Conservation (phyloP, 2,329 filamentous ascomycete species). For the Venturia effusa region DNA sequence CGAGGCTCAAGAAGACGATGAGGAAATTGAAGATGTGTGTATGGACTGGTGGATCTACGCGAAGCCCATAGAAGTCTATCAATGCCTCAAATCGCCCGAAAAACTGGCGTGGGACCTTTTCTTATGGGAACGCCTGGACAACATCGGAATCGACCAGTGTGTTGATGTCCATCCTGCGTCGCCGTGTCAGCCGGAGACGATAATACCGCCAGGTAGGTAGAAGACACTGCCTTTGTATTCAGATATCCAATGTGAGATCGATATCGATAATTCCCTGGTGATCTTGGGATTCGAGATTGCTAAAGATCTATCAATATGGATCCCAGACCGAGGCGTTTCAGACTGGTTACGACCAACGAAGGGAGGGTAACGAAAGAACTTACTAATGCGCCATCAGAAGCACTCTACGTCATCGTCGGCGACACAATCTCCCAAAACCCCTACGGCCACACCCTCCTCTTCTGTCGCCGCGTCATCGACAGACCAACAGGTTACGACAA, state of each 20-base stretch:
- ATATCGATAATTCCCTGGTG: neutral
- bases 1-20: neutral
- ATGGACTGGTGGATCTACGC: neutral
- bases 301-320: neutral
- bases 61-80: neutral
- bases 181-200: neutral
- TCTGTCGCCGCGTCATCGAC: neutral
- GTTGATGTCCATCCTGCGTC: conserved; percentile 3
- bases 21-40: neutral
- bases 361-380: neutral
- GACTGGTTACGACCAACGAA: neutral
- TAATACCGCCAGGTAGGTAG: neutral
- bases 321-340: neutral
- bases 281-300: neutral
- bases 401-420: neutral
- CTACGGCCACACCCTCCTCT: neutral
- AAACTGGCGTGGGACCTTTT: neutral
- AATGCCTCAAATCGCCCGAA: neutral
- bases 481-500: neutral
- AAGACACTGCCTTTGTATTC: neutral
- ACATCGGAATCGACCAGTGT: neutral
- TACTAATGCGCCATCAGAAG: neutral
- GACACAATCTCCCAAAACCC: neutral
- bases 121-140: neutral
- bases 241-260: neutral